These are phyloP conservation scores for Rhinocladiella similis DNA, from an alignment of 2,329 filamentous ascomycete species.

Conservation along the genomic window DNA sequence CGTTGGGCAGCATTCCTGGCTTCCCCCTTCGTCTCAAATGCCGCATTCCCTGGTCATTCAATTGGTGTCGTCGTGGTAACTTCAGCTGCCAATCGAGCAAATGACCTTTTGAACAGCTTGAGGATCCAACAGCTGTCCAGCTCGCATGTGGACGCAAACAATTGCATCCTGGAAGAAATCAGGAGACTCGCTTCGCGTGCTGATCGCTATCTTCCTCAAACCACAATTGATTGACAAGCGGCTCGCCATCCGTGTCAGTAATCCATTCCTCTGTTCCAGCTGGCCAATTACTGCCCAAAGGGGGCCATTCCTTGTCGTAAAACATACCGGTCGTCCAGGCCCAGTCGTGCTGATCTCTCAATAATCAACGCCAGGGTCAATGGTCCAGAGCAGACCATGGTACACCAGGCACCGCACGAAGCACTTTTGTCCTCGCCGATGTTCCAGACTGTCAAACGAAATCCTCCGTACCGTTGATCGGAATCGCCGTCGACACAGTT, in stretches of 20 bases:
- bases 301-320: background rate
- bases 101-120: background rate
- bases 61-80: slow-evolving; percentile 9
- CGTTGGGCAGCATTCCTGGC: slow-evolving; percentile 15
- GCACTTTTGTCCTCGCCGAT: background rate
- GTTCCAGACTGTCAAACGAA: background rate
- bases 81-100: background rate
- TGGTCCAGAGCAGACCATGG: background rate
- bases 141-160: too few relatives aligned
- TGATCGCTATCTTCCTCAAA: background rate
- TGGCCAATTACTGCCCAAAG: background rate
- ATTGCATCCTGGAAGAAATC: background rate
- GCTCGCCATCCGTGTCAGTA: background rate
- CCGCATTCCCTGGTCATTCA: background rate
- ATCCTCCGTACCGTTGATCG: background rate
- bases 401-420: background rate
- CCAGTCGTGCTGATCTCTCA: background rate
- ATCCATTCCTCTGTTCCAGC: background rate
- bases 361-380: background rate
- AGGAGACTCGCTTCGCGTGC: background rate
- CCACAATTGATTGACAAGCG: background rate
- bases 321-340: background rate
- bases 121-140: too few relatives aligned
- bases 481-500: background rate
- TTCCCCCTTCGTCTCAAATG: background rate